Evolutionary conservation across 2,329 filamentous ascomycete genomes (phyloP), one percentile per base, ranked within the genome.

Genomic region (Cladosporium sp.): DNA sequence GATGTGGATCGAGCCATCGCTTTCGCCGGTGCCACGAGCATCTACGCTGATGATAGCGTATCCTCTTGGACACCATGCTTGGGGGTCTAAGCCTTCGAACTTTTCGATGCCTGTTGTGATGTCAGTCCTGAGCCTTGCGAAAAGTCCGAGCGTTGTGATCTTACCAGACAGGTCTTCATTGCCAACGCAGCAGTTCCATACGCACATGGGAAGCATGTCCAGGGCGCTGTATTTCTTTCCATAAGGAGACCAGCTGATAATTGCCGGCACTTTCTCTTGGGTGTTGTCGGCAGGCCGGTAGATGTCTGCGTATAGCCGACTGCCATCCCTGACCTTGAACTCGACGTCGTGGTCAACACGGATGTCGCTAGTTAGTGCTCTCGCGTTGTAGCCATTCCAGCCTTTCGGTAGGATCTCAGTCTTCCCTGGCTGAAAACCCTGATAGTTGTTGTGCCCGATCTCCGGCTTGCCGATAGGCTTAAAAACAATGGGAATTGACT

Each of bases 371-470:
- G 20, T 17, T 17, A 48, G 22, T 5, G 20, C 15, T 11, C 34
- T 17, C 13, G 45, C 15, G 3, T 24, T 15, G 9, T 27, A 8
- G 24, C 45, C 45, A 13, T 48, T 48, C 45, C 45, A 48, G 8
- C 45, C 45, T 7, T 41, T 48, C 7, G 24, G 37, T 15, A 48
- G 37, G 3, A 13, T 48, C 12, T 48, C 45, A 2, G 37, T 48
- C 53, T 70, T 69, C 8, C 69, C 66, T 0, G 69, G 66, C 38
- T 66, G 60, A 50, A 72, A 67, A 24, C 66, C 66, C 59, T 69
- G 60, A 43, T 74, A 74, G 53, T 68, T 68, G 55, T 73, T 74
- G 27, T 68, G 63, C 19, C 69, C 71, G 2, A 66, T 50, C 17
- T 67, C 62, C 13, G 71, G 68, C 53, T 65, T 59, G 15, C 51